phyloP scores from a whole-genome alignment of 1,284 basidiomycete species.

The Taiwanofungus camphoratus region DNA sequence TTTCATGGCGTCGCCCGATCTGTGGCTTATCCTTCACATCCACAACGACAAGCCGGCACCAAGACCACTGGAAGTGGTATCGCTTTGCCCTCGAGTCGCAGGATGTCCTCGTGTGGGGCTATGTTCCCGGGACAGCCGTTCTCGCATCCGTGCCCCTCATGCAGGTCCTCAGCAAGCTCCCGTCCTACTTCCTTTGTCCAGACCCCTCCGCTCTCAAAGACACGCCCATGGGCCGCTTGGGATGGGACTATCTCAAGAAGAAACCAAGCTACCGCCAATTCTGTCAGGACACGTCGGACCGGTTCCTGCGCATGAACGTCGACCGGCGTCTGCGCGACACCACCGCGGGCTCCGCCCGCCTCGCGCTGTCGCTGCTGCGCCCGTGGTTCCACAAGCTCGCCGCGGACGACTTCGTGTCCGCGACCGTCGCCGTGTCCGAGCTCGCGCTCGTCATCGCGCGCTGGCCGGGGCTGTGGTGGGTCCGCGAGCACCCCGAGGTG shows the following conservation, averaged over 20 bases:
- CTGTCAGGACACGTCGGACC: constrained; percentile 59
- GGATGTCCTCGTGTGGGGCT: constrained; percentile 63
- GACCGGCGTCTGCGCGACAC: constrained; percentile 57
- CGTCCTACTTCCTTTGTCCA: constrained; percentile 58
- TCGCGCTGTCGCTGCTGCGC: constrained; percentile 59
- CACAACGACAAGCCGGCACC: constrained; percentile 62
- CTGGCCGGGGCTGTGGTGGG: constrained; percentile 66
- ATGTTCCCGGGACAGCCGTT: constrained; percentile 58
- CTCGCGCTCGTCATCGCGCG: constrained; percentile 57
- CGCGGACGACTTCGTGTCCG: constrained; percentile 41
- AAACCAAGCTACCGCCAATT: constrained; percentile 62
- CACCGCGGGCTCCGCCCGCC: constrained; percentile 57
- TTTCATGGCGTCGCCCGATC: background rate
- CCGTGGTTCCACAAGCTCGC: constrained; percentile 58
- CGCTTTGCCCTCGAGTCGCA: constrained; percentile 69
- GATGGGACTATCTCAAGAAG: constrained; percentile 55
- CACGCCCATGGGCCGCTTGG: constrained; percentile 41
- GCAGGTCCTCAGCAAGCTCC: constrained; percentile 55
- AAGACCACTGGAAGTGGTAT: constrained; percentile 70
- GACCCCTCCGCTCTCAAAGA: constrained; percentile 31
- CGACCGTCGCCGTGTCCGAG: constrained; percentile 42
- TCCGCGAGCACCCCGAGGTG: constrained; percentile 53
- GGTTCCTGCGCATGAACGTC: constrained; percentile 48
- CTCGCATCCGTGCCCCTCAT: constrained; percentile 63
- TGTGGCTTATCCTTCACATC: constrained; percentile 1